Percentiles rank a stretch among this genome's conserved stretches.
These are phyloP conservation scores for Melastoma malabathricum DNA, from an alignment of 345 rosid species.

Conservation along the genomic window DNA sequence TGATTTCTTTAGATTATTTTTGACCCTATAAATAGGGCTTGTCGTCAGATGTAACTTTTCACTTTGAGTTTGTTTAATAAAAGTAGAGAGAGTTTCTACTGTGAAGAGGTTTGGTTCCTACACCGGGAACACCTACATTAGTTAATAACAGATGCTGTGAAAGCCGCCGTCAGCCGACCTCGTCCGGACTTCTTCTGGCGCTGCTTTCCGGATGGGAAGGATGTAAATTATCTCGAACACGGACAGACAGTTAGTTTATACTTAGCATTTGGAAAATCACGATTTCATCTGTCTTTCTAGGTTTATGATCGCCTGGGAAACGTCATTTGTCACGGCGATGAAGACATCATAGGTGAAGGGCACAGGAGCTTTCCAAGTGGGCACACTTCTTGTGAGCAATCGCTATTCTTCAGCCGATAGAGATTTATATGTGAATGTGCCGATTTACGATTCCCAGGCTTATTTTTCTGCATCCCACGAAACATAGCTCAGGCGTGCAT, in stretches of 20 bases:
- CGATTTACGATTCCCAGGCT: no score
- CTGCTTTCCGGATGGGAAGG: slow-evolving; percentile 86
- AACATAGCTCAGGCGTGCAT: background rate
- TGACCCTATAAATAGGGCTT: no score
- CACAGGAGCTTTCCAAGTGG: slow-evolving; percentile 88
- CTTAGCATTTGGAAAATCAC: background rate
- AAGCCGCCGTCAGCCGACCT: slow-evolving; percentile 66
- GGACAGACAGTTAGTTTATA: no score
- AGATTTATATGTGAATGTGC: no score
- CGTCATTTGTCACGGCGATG: slow-evolving; percentile 59
- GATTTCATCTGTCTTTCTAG: slow-evolving; percentile 10
- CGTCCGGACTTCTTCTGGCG: slow-evolving; percentile 93
- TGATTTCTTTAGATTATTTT: no score
- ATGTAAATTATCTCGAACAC: no score
- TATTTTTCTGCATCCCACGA: background rate
- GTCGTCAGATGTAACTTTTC: no score
- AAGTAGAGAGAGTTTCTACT: no score
- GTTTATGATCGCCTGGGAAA: slow-evolving; percentile 39
- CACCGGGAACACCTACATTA: no score
- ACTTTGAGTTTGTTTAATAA: no score
- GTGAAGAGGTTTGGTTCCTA: no score
- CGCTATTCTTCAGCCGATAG: no score
- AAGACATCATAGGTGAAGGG: slow-evolving; percentile 55
- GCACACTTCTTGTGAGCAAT: slow-evolving; percentile 53
- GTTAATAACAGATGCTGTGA: slow-evolving; percentile 56